Evolutionary conservation across 1,139 yeast species (phyloP).

Genomic region (Blastobotrys persicus): DNA sequence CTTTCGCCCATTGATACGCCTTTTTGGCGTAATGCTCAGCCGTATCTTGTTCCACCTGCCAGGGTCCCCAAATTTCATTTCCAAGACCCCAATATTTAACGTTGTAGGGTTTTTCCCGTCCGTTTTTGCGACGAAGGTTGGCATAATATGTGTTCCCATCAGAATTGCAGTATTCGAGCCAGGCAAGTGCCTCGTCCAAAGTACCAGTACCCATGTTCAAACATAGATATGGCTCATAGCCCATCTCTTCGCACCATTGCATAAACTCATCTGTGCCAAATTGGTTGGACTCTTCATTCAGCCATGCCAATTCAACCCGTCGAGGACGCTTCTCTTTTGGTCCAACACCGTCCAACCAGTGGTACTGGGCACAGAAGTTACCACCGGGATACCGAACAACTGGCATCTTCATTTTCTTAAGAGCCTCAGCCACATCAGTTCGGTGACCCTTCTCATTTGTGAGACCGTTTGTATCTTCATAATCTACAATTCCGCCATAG

Average conservation of each 20-base stretch:
- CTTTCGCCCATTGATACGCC: constrained; percentile 40
- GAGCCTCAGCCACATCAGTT: constrained; percentile 35
- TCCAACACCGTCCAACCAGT: constrained; percentile 41
- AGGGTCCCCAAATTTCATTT: constrained; percentile 40
- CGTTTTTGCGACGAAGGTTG: constrained; percentile 35
- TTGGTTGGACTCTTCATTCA: constrained; percentile 35
- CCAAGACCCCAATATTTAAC: constrained; percentile 42
- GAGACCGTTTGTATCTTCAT: constrained; percentile 25
- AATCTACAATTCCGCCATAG: constrained; percentile 40
- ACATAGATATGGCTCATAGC: constrained; percentile 37
- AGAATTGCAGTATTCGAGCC: constrained; percentile 41
- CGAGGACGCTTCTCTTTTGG: constrained; percentile 35
- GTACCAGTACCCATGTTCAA: constrained; percentile 42
- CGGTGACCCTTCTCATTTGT: constrained; percentile 35
- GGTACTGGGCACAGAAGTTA: constrained; percentile 38
- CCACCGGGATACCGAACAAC: constrained; percentile 42
- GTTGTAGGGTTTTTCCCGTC: constrained; percentile 38
- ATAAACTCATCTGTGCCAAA: constrained; percentile 41
- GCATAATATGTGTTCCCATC: constrained; percentile 37
- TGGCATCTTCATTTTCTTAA: constrained; percentile 37
- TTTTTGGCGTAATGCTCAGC: constrained; percentile 35
- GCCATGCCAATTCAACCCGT: constrained; percentile 40
- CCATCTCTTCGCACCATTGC: constrained; percentile 37
- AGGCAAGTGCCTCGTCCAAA: constrained; percentile 38
- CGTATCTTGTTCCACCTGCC: constrained; percentile 40